Evolutionary conservation across 140 eudicot species (phyloP).

Genomic region (Cichorium intybus): DNA sequence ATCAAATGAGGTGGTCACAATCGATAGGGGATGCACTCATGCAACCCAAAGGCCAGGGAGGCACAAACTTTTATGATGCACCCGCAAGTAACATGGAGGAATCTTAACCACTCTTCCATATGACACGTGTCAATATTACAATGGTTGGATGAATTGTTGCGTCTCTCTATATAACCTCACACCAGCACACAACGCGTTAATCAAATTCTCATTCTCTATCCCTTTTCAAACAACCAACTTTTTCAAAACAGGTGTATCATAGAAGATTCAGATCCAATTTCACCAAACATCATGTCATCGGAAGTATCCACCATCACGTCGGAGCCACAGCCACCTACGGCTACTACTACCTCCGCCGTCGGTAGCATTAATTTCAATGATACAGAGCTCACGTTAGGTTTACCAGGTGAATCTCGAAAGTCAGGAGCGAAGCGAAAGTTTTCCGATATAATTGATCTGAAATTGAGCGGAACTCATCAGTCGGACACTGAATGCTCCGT

Average conservation of each 20-base stretch:
- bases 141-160: constrained; percentile 9
- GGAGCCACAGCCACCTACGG: constrained; percentile 32
- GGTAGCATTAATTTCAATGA: constrained; percentile 34
- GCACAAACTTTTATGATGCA: constrained; percentile 36
- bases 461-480: constrained; percentile 22
- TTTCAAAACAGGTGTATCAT: neutral
- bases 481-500: constrained; percentile 4
- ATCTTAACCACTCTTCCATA: constrained; percentile 44
- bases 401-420: constrained; percentile 55
- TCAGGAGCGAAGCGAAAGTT: constrained; percentile 46
- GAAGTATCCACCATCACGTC: constrained; percentile 17
- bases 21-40: neutral
- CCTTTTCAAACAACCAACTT: neutral
- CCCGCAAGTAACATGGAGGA: constrained; percentile 29
- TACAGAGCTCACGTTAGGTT: constrained; percentile 71
- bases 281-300: constrained; percentile 33
- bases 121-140: constrained; percentile 29
- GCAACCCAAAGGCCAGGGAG: neutral
- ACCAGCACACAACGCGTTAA: neutral
- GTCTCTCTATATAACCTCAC: constrained; percentile 17
- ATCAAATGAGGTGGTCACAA: neutral
- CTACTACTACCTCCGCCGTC: neutral
- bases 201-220: neutral
- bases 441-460: constrained; percentile 30
- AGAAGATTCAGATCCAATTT: neutral